Evolutionary conservation across 1,284 basidiomycete species (phyloP).

Genomic region (Sphagnurus paluster): DNA sequence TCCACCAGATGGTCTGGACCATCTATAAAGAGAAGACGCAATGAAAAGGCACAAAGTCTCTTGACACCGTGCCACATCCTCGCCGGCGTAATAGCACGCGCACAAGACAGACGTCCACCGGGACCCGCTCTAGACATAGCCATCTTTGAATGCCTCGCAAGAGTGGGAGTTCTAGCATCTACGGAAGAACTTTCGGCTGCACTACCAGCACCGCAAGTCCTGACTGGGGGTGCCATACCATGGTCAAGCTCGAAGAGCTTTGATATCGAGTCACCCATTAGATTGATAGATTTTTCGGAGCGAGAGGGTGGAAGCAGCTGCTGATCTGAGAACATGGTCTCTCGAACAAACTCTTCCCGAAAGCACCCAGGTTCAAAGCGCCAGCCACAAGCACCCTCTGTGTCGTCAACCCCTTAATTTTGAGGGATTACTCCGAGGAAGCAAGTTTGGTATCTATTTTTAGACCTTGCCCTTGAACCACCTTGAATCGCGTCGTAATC

Average conservation of each 20-base stretch:
- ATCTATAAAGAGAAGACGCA: slow-evolving; percentile 14
- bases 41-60: slow-evolving; percentile 16
- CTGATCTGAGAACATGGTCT: too few species aligned
- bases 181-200: background rate
- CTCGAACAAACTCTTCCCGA: too few species aligned
- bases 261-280: background rate
- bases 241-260: slow-evolving; percentile 9
- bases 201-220: slow-evolving; percentile 1
- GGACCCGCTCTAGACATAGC: slow-evolving; percentile 21
- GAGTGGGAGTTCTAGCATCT: slow-evolving; percentile 22
- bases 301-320: too few species aligned
- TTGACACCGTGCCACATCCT: slow-evolving; percentile 39
- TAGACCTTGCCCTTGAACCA: too few species aligned
- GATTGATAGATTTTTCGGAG: too few species aligned
- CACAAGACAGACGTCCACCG: slow-evolving; percentile 16
- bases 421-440: background rate
- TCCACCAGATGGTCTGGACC: slow-evolving; percentile 5
- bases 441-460: too few species aligned
- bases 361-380: too few species aligned
- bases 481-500: too few species aligned
- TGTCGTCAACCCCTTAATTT: too few species aligned
- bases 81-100: slow-evolving; percentile 27
- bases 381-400: too few species aligned
- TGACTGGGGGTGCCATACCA: background rate
- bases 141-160: slow-evolving; percentile 28